Evolutionary conservation across 2,329 filamentous ascomycete genomes (phyloP).

Genomic region (Thelonectria discophora): DNA sequence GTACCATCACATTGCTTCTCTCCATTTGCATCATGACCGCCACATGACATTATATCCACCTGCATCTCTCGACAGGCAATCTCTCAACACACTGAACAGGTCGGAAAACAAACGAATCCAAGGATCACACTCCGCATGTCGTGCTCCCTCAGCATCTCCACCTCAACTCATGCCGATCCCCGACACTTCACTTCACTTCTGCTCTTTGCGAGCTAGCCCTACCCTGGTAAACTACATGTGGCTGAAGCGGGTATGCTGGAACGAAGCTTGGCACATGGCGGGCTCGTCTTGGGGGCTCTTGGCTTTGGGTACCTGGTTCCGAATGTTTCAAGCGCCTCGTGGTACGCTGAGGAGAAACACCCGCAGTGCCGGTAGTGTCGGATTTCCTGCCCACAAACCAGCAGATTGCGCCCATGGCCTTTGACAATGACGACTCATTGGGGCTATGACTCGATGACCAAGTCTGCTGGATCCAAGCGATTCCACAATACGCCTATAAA

Average conservation of each 20-base stretch:
- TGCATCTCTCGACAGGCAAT: background rate
- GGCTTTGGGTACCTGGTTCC: background rate
- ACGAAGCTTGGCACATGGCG: slow-evolving; percentile 3
- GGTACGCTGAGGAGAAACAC: background rate
- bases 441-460: background rate
- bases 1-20: background rate
- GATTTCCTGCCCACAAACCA: background rate
- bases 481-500: background rate
- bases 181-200: background rate
- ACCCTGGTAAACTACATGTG: background rate
- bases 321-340: background rate
- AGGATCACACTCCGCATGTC: background rate
- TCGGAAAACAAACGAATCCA: background rate
- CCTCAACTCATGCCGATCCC: background rate
- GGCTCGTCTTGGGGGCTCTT: background rate
- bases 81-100: background rate
- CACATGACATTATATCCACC: background rate
- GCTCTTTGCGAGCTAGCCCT: too few relatives aligned
- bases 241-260: background rate
- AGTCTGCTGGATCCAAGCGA: background rate
- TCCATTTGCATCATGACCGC: background rate
- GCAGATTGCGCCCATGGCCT: background rate
- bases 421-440: background rate
- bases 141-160: background rate
- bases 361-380: too few relatives aligned